A percentile compares a stretch with the other conserved stretches of the same genome.
Conservation (phyloP, 148 eudicot genomes). For the Agrostemma githago region DNA sequence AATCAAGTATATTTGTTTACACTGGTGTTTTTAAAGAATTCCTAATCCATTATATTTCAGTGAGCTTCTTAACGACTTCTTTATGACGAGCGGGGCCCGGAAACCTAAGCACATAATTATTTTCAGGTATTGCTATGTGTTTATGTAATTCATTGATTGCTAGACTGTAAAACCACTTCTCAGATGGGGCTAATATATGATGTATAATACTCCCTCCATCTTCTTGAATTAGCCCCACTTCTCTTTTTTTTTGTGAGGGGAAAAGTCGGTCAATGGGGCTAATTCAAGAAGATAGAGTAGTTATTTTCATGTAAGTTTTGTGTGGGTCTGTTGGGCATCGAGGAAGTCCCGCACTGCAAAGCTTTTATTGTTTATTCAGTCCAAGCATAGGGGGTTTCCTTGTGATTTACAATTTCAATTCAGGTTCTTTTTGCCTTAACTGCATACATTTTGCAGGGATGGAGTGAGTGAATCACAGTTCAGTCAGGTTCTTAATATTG, state of each 20-base stretch:
- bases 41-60: constrained; percentile 35
- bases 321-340: background rate
- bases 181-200: background rate
- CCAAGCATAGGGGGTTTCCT: background rate
- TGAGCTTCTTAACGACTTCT: constrained; percentile 76
- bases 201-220: no score
- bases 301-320: background rate
- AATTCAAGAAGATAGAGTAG: background rate
- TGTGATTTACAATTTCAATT: background rate
- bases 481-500: constrained; percentile 64
- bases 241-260: no score
- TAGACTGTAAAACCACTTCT: constrained; percentile 8
- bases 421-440: background rate
- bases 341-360: background rate
- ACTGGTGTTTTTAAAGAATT: constrained; percentile 2
- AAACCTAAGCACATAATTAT: constrained; percentile 78
- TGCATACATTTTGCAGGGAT: constrained; percentile 47
- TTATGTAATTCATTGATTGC: background rate
- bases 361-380: background rate
- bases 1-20: background rate
- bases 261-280: no score
- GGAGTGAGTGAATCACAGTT: constrained; percentile 90
- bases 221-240: no score
- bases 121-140: constrained; percentile 55
- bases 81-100: constrained; percentile 51